A percentile compares a stretch with the other conserved stretches of the same genome.
Evolutionary conservation across 208 protist genomes (phyloP).

Genomic region (Acanthamoeba divionensis): DNA sequence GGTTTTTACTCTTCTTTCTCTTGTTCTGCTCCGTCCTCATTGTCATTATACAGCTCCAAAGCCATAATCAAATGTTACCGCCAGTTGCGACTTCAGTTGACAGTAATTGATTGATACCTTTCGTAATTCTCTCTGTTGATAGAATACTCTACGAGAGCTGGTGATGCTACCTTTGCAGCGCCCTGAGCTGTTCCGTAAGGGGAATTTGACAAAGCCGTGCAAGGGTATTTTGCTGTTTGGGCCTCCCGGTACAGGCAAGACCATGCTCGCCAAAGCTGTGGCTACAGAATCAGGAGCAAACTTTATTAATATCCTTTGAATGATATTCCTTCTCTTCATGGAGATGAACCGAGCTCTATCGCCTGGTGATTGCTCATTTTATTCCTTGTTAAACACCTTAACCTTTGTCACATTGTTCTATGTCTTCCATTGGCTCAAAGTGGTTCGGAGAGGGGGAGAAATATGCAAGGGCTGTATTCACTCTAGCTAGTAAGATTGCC

Average conservation of each 20-base stretch:
- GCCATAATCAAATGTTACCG: too few species aligned
- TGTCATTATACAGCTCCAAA: too few species aligned
- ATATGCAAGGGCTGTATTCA: conserved; percentile 75
- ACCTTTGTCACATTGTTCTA: conserved; percentile 14
- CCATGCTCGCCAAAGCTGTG: conserved; percentile 70
- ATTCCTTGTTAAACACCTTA: not conserved
- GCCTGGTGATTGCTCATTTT: not conserved
- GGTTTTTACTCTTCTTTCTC: not conserved
- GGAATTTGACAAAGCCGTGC: conserved; percentile 67
- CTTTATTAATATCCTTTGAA: conserved; percentile 65
- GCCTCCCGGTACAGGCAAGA: conserved; percentile 66
- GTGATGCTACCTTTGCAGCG: conserved; percentile 71
- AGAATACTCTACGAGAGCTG: conserved; percentile 65
- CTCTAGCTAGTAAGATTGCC: conserved; percentile 76
- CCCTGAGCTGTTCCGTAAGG: conserved; percentile 68
- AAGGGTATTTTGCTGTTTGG: conserved; percentile 69
- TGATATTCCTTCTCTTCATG: not conserved
- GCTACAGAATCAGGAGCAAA: conserved; percentile 68
- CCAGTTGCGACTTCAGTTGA: too few species aligned
- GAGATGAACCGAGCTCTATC: not conserved
- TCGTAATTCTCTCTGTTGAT: not conserved
- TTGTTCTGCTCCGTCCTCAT: too few species aligned
- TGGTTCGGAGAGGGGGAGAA: conserved; percentile 82
- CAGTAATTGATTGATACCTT: too few species aligned
- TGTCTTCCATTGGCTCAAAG: conserved; percentile 65